Evolutionary conservation across 352 stramenopile species (phyloP).

Genomic region (Globisporangium solare): DNA sequence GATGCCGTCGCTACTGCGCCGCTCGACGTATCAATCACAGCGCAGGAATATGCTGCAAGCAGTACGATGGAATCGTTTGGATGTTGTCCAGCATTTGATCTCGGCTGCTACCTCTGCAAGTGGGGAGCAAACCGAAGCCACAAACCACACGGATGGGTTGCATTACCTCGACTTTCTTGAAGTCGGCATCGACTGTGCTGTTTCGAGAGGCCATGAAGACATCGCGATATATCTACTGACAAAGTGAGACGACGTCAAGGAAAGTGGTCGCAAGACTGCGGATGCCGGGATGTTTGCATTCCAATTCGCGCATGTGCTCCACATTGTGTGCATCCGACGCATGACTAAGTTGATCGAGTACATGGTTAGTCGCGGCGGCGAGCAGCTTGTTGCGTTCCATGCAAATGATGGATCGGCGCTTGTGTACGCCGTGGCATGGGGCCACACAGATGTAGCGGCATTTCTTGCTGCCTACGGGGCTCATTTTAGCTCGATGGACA

Average conservation of each 20-base stretch:
- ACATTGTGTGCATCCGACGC: constrained; percentile 55
- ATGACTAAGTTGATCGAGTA: constrained; percentile 33
- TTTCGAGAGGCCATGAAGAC: constrained; percentile 54
- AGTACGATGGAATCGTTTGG: constrained; percentile 54
- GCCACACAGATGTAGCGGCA: constrained; percentile 27
- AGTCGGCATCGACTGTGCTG: constrained; percentile 42
- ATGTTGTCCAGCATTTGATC: constrained; percentile 41
- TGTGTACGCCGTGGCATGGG: constrained; percentile 62
- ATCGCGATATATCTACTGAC: constrained; percentile 53
- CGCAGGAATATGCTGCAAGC: constrained; percentile 53
- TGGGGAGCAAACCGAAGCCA: constrained; percentile 7
- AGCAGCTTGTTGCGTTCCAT: constrained; percentile 55
- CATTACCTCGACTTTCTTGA: constrained; percentile 64
- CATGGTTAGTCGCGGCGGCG: constrained; percentile 49
- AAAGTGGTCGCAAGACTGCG: constrained; percentile 21
- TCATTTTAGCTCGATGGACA: constrained; percentile 44
- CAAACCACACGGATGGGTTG: constrained; percentile 13
- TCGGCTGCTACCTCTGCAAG: neutral
- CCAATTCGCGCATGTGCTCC: constrained; percentile 60
- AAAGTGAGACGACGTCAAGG: constrained; percentile 44
- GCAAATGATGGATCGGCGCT: constrained; percentile 53
- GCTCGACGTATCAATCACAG: constrained; percentile 35
- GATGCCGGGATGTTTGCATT: constrained; percentile 52
- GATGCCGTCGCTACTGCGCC: constrained; percentile 25
- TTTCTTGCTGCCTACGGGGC: constrained; percentile 39